Evolutionary conservation across 2,329 filamentous ascomycete genomes (phyloP).

Genomic region (Fusarium gaditjirri): DNA sequence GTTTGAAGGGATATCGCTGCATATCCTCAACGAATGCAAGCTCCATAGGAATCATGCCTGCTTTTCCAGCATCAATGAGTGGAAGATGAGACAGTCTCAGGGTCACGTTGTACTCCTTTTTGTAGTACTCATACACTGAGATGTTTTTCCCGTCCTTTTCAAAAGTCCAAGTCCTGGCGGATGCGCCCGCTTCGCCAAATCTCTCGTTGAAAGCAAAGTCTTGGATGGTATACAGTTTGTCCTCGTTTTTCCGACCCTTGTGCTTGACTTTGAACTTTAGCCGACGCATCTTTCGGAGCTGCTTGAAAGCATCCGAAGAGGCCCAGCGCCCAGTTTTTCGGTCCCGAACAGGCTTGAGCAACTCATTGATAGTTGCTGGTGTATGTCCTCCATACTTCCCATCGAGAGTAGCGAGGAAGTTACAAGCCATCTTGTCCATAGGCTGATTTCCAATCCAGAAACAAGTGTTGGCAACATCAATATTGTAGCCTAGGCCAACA

Average conservation of each 20-base stretch:
- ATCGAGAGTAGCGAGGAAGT: conserved; percentile 49
- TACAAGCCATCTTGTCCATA: conserved; percentile 53
- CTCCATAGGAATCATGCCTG: conserved; percentile 70
- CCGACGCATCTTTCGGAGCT: conserved; percentile 64
- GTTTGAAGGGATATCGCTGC: conserved; percentile 72
- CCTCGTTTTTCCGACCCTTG: conserved; percentile 54
- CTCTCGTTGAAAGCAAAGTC: conserved; percentile 60
- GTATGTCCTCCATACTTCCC: conserved; percentile 42
- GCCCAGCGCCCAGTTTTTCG: conserved; percentile 38
- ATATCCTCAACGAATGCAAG: conserved; percentile 62
- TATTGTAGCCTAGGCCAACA: conserved; percentile 80
- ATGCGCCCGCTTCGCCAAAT: conserved; percentile 58
- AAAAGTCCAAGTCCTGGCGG: conserved; percentile 67
- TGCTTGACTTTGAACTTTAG: conserved; percentile 68
- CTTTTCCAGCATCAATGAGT: conserved; percentile 66
- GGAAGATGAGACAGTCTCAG: conserved; percentile 63
- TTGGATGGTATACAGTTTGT: conserved; percentile 64
- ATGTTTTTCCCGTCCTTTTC: conserved; percentile 58
- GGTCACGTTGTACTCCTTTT: conserved; percentile 62
- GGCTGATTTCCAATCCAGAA: conserved; percentile 73
- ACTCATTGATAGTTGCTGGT: conserved; percentile 41
- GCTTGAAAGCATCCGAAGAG: conserved; percentile 64
- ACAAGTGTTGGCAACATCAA: conserved; percentile 90
- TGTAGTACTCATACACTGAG: conserved; percentile 66
- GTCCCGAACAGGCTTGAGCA: conserved; percentile 51